Conservation (phyloP, 768 basidiomycete genomes). For the Collybia nuda region DNA sequence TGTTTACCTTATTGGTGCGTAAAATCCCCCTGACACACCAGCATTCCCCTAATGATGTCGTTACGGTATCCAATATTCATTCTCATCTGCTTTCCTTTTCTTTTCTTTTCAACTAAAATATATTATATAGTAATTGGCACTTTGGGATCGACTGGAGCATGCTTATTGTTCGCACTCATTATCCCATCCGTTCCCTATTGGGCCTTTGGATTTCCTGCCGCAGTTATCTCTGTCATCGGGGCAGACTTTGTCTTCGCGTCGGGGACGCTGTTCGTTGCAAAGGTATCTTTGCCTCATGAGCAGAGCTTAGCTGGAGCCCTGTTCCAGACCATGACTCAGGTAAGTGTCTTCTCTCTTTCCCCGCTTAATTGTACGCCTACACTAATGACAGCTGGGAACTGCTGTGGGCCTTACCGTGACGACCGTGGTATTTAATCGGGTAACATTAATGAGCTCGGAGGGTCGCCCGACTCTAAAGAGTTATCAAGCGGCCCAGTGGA, state of each 20-base stretch:
- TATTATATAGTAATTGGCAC: constrained; percentile 41
- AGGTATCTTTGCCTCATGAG: constrained; percentile 62
- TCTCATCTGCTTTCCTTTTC: background rate
- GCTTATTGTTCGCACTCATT: constrained; percentile 70
- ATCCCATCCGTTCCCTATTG: constrained; percentile 58
- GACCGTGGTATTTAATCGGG: constrained; percentile 68
- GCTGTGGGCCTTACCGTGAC: constrained; percentile 70
- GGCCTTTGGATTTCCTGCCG: constrained; percentile 75
- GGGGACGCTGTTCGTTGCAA: constrained; percentile 75
- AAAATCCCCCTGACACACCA: background rate
- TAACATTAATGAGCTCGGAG: constrained; percentile 32
- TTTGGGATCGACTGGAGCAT: constrained; percentile 53
- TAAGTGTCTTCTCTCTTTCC: constrained; percentile 17
- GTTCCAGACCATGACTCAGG: constrained; percentile 80
- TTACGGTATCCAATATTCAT: background rate
- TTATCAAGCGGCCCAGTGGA: constrained; percentile 69
- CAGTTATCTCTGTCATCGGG: constrained; percentile 65
- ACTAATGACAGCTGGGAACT: constrained; percentile 52
- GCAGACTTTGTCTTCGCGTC: constrained; percentile 76
- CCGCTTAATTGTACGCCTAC: background rate
- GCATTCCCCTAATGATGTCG: background rate
- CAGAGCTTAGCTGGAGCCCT: constrained; percentile 76
- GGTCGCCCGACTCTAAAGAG: constrained; percentile 37
- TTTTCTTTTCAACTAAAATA: constrained; percentile 2
- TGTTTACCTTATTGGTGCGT: constrained; percentile 56